Evolutionary conservation across 352 stramenopile species (phyloP).

Genomic region (Blastocystis sp.): DNA sequence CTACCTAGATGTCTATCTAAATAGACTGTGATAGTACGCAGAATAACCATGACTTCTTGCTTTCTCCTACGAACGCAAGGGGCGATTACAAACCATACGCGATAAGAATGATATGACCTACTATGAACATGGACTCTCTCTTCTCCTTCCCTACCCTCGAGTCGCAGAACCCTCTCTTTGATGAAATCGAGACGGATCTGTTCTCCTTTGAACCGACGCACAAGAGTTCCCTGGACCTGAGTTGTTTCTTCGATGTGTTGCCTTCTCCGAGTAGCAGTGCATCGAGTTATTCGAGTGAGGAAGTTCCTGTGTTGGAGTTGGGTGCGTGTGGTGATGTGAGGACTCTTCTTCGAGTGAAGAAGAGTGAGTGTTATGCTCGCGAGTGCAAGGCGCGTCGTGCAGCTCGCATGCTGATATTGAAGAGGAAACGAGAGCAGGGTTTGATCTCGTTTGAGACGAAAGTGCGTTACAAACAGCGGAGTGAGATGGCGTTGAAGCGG

Average conservation of each 20-base stretch:
- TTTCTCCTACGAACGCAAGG: not conserved
- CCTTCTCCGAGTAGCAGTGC: not conserved
- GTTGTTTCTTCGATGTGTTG: not conserved
- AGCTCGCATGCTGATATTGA: conserved; percentile 25
- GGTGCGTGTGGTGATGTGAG: not conserved
- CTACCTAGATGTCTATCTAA: conserved; percentile 52
- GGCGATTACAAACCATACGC: not conserved
- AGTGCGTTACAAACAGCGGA: conserved; percentile 28
- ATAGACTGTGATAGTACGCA: conserved; percentile 46
- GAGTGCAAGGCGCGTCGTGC: conserved; percentile 24
- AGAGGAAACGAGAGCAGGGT: conserved; percentile 40
- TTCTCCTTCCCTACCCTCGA: conserved; percentile 9
- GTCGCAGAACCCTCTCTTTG: not conserved
- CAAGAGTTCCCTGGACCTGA: conserved; percentile 16
- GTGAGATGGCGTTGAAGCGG: conserved; percentile 9
- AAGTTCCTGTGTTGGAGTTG: not conserved
- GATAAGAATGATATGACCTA: conserved; percentile 24
- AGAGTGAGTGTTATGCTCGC: not conserved
- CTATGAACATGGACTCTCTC: conserved; percentile 64
- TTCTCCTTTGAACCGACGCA: not conserved
- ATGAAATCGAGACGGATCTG: not conserved
- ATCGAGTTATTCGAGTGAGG: not conserved
- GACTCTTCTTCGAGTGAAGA: conserved; percentile 11
- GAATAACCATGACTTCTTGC: not conserved
- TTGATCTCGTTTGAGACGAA: not conserved